phyloP scores from a whole-genome alignment of 2,329 filamentous ascomycete species.

The Chaetomium globosum region DNA sequence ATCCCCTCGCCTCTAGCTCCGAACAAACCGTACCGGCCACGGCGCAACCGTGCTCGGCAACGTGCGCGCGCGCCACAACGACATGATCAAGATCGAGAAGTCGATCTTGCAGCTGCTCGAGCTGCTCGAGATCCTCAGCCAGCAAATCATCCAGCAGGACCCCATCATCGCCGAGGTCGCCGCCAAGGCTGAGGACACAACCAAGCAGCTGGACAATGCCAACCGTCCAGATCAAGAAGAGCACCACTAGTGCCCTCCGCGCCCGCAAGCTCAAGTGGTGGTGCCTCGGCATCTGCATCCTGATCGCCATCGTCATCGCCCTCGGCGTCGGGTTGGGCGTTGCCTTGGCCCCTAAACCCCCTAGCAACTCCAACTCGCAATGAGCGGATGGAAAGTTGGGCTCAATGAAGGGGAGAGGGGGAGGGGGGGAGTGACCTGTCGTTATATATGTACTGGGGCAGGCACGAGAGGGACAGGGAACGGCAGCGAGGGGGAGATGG shows the following conservation, averaged over 20 bases:
- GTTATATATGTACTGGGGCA: too few species aligned
- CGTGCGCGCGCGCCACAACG: slow-evolving; percentile 79
- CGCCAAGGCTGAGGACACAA: slow-evolving; percentile 66
- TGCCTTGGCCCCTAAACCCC: slow-evolving; percentile 39
- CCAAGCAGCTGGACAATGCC: slow-evolving; percentile 66
- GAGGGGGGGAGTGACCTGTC: too few species aligned
- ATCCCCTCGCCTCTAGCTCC: slow-evolving; percentile 58
- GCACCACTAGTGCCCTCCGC: slow-evolving; percentile 66
- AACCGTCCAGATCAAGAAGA: slow-evolving; percentile 70
- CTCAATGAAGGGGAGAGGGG: neutral
- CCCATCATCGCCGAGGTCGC: slow-evolving; percentile 63
- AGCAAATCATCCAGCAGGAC: slow-evolving; percentile 74
- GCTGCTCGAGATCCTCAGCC: slow-evolving; percentile 74
- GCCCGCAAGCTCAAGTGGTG: slow-evolving; percentile 81
- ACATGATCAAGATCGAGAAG: slow-evolving; percentile 77
- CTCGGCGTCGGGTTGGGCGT: slow-evolving; percentile 60
- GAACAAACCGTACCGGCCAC: slow-evolving; percentile 72
- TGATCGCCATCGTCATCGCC: slow-evolving; percentile 60
- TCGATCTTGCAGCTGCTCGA: slow-evolving; percentile 70
- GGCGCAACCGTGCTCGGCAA: slow-evolving; percentile 74
- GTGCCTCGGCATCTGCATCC: slow-evolving; percentile 64
- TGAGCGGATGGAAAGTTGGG: neutral
- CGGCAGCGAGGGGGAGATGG: too few species aligned
- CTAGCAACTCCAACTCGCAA: neutral
- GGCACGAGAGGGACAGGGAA: too few species aligned